Conservation (phyloP, 1,139 yeast genomes). For the Candida smagusa region DNA sequence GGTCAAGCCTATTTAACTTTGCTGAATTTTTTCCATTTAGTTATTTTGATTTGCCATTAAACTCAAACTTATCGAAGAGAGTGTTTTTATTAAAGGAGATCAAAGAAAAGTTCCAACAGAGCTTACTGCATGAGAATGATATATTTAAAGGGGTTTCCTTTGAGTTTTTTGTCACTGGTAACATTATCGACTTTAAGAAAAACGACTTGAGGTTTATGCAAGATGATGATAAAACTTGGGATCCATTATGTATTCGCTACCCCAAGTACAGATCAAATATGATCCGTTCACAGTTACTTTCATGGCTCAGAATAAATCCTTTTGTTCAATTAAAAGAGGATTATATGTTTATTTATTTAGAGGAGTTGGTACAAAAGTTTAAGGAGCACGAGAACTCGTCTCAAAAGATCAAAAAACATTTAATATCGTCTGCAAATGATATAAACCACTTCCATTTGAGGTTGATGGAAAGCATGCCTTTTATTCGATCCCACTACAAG, state of each 20-base stretch:
- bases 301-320: conserved; percentile 41
- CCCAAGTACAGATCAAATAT: conserved; percentile 11
- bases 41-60: conserved; percentile 6
- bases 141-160: conserved; percentile 12
- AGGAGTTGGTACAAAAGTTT: conserved; percentile 10
- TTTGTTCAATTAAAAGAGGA: conserved; percentile 31
- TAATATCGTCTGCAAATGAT: conserved; percentile 8
- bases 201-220: conserved; percentile 34
- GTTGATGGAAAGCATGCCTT: conserved; percentile 6
- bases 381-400: conserved; percentile 2
- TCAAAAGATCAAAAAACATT: conserved; percentile 6
- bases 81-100: conserved; percentile 4
- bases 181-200: conserved; percentile 33
- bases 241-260: conserved; percentile 10
- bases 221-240: conserved; percentile 5
- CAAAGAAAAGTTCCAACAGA: conserved; percentile 2
- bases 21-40: conserved; percentile 8
- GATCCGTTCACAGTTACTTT: conserved; percentile 29
- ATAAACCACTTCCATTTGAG: conserved; percentile 2
- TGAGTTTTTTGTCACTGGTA: conserved; percentile 18
- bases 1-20: conserved; percentile 7
- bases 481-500: conserved; percentile 3
- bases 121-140: background rate
- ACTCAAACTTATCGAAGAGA: conserved; percentile 7
- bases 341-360: conserved; percentile 12